phyloP scores from a whole-genome alignment of 2,329 filamentous ascomycete genomes.

The Xylariaceae sp. region DNA sequence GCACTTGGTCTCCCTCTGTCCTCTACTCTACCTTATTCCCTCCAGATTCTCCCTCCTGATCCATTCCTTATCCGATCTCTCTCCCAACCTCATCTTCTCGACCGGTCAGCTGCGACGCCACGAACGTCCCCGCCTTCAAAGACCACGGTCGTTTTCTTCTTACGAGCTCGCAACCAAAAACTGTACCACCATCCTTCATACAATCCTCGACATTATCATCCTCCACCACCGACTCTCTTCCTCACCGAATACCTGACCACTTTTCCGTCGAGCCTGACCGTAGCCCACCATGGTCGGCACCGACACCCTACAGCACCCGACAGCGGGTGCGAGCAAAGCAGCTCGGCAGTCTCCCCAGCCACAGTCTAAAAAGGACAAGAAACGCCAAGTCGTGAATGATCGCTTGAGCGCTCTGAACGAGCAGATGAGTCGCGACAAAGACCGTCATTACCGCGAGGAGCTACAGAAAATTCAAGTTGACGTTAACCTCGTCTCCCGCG shows the following conservation, averaged over 20 bases:
- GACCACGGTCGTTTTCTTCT: too few species aligned
- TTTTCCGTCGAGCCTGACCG: neutral
- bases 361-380: constrained; percentile 61
- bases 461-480: constrained; percentile 73
- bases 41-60: too few species aligned
- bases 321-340: constrained; percentile 16
- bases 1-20: too few species aligned
- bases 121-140: too few species aligned
- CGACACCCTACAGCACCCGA: constrained; percentile 19
- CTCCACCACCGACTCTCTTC: neutral
- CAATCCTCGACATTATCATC: neutral
- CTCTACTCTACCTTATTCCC: too few species aligned
- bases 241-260: neutral
- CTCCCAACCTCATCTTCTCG: too few species aligned
- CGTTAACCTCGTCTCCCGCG: constrained; percentile 22
- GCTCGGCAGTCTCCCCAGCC: constrained; percentile 24
- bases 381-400: constrained; percentile 75
- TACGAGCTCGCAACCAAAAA: too few species aligned
- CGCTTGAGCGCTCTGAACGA: constrained; percentile 70
- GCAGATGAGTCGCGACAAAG: constrained; percentile 73
- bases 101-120: too few species aligned
- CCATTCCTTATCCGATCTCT: too few species aligned
- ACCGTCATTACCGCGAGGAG: constrained; percentile 81
- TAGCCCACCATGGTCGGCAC: constrained; percentile 19
- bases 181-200: too few species aligned